A percentile compares a stretch with the other conserved stretches of the same genome.
These are phyloP conservation scores for Colletotrichum sp. DNA, from an alignment of 2,329 filamentous ascomycete genomes.

Conservation along the genomic window DNA sequence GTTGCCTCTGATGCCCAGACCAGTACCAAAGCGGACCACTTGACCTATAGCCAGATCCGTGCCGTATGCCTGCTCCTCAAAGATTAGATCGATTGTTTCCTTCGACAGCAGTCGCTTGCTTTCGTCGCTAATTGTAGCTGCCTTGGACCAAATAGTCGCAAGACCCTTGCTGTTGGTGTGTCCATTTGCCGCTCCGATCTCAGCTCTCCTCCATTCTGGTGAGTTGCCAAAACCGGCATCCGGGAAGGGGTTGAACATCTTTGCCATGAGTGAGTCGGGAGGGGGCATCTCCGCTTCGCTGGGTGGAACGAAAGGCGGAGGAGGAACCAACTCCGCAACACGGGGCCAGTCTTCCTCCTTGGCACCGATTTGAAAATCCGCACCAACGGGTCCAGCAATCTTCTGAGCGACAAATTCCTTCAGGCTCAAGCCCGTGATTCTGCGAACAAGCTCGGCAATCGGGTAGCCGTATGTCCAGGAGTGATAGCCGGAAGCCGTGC, in stretches of 20 bases:
- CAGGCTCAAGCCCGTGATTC: slow-evolving; percentile 43
- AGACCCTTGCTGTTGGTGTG: slow-evolving; percentile 49
- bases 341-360: slow-evolving; percentile 45
- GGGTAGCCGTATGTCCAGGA: slow-evolving; percentile 42
- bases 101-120: slow-evolving; percentile 39
- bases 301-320: neutral
- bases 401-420: slow-evolving; percentile 41
- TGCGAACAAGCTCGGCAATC: slow-evolving; percentile 46
- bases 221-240: slow-evolving; percentile 24
- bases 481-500: slow-evolving; percentile 48
- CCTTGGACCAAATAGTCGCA: slow-evolving; percentile 41
- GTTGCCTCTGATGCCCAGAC: slow-evolving; percentile 39
- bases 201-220: slow-evolving; percentile 39
- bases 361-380: slow-evolving; percentile 52
- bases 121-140: slow-evolving; percentile 24
- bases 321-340: slow-evolving; percentile 37
- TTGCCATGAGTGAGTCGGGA: slow-evolving; percentile 29
- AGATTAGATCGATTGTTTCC: slow-evolving; percentile 47
- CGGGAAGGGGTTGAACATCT: slow-evolving; percentile 29
- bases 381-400: slow-evolving; percentile 44
- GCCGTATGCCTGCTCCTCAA: slow-evolving; percentile 47
- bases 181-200: slow-evolving; percentile 48
- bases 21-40: slow-evolving; percentile 45
- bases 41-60: slow-evolving; percentile 41
- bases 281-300: slow-evolving; percentile 18